Conservation (phyloP, 75 land plant genomes). For the Cunninghamia lanceolata region DNA sequence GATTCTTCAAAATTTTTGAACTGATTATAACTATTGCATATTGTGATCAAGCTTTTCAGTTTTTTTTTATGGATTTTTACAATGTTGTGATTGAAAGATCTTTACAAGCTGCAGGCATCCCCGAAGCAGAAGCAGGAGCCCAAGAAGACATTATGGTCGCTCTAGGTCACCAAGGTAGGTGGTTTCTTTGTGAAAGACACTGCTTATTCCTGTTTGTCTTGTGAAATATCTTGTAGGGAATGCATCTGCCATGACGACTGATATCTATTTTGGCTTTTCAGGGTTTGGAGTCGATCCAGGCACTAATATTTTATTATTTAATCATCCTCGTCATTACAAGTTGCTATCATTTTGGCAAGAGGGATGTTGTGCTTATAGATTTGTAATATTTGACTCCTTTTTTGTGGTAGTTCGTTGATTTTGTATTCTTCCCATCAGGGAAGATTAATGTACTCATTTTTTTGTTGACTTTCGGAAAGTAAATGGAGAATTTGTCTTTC, state of each 20-base stretch:
- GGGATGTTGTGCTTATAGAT: neutral
- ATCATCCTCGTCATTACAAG: neutral
- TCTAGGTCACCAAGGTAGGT: slow-evolving; percentile 53
- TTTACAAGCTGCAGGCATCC: slow-evolving; percentile 42
- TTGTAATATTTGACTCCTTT: neutral
- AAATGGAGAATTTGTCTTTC: neutral
- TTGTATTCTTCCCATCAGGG: neutral
- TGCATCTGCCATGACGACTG: neutral
- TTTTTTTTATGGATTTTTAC: neutral
- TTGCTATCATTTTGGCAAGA: neutral
- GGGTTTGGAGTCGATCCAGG: slow-evolving; percentile 38
- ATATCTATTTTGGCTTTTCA: slow-evolving; percentile 7
- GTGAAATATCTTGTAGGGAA: neutral
- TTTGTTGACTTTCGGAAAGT: neutral
- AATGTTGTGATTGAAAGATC: neutral
- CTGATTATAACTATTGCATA: neutral
- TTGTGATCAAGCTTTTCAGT: neutral
- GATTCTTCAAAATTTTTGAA: neutral
- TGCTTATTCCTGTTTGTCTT: neutral
- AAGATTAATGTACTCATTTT: neutral
- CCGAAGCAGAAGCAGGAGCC: slow-evolving; percentile 65
- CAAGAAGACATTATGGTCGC: slow-evolving; percentile 57
- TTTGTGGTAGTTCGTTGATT: neutral
- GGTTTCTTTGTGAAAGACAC: neutral
- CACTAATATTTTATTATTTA: slow-evolving; percentile 7